Evolutionary conservation across 768 basidiomycete genomes (phyloP), one percentile per base, ranked within the genome.

Genomic region (Coprinopsis sp.): DNA sequence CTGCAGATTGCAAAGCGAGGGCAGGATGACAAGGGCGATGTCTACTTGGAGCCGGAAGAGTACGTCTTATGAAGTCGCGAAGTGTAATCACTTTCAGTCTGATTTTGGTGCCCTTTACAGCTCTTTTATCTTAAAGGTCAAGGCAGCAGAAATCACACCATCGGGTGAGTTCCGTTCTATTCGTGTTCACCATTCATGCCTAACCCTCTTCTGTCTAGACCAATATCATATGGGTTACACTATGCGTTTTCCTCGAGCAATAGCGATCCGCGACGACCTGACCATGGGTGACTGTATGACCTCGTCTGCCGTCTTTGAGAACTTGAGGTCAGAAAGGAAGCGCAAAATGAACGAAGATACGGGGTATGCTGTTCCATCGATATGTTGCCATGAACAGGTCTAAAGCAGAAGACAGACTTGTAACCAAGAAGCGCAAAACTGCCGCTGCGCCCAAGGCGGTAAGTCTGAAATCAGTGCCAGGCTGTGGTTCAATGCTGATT

Each of bases 71-170:
- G 12, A 39, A 18, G 44, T 27, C 10, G 10, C 11, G 41, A 25
- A 10, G 39, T 12, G 5, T 24, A 7, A 18, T 4, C 22, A 27
- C 10, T 2, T 18, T 43, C 14, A 18, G 8, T 14, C 6, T 33
- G n/a, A 5, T 3, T 11, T 14, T 33, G 33, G 19, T 16, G n/a
- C 14, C 18, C 30, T 49, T 42, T 13, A 34, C 50, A 96, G 94
- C 54, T 96, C 95, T 0, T 98, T 99, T 63, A 86, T 97, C 28
- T 50, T 98, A 54, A 87, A 87, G 56, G 79, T 98, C 46, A 98
- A 98, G 65, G 95, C 91, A 0, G 89, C 94, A 0, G 93, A 97
- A 61, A 90, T 98, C 43, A 82, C 82, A 2, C 67, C 74, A 8
- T 77, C 89, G 34, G 86, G 91, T 85, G 48, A 52, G 53, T 34